These are phyloP conservation scores for Ballota nigra DNA, from an alignment of 257 asterid genomes.

Conservation along the genomic window DNA sequence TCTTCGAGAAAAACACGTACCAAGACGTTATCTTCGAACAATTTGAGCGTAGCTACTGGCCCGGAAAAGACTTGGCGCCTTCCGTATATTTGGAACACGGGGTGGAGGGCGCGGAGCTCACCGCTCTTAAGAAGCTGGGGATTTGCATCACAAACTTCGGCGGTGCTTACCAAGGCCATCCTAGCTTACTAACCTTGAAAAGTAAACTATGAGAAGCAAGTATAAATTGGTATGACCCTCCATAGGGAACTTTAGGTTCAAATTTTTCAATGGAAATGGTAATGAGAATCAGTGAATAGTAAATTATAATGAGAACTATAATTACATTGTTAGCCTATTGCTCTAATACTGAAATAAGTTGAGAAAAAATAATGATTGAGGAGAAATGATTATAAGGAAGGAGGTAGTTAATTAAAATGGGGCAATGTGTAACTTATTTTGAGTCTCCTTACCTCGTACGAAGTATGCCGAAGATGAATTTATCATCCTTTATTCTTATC, in stretches of 20 bases:
- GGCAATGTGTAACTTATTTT: no score
- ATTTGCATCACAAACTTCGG: slow-evolving; percentile 54
- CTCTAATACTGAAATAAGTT: no score
- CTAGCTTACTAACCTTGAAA: slow-evolving; percentile 24
- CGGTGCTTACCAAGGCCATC: slow-evolving; percentile 55
- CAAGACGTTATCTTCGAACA: slow-evolving; percentile 49
- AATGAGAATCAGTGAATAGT: no score
- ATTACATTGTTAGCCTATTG: no score
- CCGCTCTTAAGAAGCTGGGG: slow-evolving; percentile 45
- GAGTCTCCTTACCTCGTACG: no score
- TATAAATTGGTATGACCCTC: background rate
- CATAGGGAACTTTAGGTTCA: background rate
- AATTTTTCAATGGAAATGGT: no score
- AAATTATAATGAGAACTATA: no score
- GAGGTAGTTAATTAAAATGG: no score
- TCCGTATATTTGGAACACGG: slow-evolving; percentile 46
- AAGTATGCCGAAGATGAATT: no score
- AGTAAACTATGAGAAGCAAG: background rate
- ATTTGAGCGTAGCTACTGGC: slow-evolving; percentile 47
- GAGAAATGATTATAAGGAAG: no score
- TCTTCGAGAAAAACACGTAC: slow-evolving; percentile 49
- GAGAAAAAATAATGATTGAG: no score
- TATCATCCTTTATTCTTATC: no score
- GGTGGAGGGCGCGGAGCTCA: slow-evolving; percentile 52
- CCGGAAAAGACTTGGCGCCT: slow-evolving; percentile 50